phyloP scores from a whole-genome alignment of 805 yeast species.

The Suhomyces pyralidae region DNA sequence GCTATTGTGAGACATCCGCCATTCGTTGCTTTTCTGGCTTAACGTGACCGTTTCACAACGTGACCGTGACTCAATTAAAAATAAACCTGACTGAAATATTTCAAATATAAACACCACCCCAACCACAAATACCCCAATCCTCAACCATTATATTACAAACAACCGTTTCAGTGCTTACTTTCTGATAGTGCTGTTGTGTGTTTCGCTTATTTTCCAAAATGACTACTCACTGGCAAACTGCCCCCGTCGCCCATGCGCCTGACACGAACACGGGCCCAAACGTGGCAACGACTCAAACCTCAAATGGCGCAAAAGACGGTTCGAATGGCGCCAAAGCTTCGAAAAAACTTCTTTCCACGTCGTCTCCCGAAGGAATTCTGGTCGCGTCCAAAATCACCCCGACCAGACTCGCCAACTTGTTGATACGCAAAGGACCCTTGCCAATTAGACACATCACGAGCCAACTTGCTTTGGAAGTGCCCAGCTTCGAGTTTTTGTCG shows the following conservation, averaged over 20 bases:
- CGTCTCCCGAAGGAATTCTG: constrained; percentile 83
- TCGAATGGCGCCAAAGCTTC: not conserved
- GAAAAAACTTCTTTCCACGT: constrained; percentile 53
- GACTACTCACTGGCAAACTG: constrained; percentile 1
- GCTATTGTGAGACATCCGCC: not conserved
- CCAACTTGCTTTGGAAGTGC: constrained; percentile 69
- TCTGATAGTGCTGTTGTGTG: too few species aligned
- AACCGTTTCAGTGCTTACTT: too few species aligned
- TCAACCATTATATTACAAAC: too few species aligned
- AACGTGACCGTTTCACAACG: constrained; percentile 3
- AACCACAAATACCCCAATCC: too few species aligned
- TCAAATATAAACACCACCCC: not conserved
- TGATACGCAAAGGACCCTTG: constrained; percentile 75
- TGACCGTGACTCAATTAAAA: constrained; percentile 4
- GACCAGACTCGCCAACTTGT: constrained; percentile 63
- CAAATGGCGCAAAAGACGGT: not conserved
- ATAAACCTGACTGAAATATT: constrained; percentile 4
- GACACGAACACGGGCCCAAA: not conserved
- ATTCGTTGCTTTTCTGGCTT: not conserved
- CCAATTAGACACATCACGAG: constrained; percentile 88
- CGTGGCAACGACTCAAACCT: not conserved
- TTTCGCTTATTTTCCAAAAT: not conserved
- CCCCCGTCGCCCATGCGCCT: not conserved
- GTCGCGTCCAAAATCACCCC: constrained; percentile 87
- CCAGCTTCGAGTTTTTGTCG: constrained; percentile 75